Evolutionary conservation across 495 filamentous ascomycete species (phyloP).

Genomic region (Aspergillus ostianus): DNA sequence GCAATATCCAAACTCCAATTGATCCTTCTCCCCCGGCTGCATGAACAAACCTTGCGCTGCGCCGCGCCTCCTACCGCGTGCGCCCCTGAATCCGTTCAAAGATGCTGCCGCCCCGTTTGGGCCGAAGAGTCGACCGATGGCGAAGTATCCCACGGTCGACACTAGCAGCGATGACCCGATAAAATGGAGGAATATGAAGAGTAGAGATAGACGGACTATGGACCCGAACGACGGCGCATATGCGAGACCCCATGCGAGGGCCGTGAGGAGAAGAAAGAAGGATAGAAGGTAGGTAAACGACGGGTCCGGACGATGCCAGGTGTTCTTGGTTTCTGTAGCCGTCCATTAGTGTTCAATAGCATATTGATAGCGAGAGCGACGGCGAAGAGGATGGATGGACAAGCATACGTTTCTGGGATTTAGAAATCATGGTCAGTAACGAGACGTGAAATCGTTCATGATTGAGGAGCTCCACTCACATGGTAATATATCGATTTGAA

Average conservation of each 20-base stretch:
- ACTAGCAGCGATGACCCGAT: constrained; percentile 59
- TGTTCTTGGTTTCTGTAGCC: constrained; percentile 68
- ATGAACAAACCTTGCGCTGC: constrained; percentile 57
- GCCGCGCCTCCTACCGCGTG: constrained; percentile 46
- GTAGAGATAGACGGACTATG: constrained; percentile 57
- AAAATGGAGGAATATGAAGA: constrained; percentile 70
- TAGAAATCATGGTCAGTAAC: constrained; percentile 14
- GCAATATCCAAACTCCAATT: constrained; percentile 75
- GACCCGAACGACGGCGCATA: constrained; percentile 57
- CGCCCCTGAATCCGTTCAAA: constrained; percentile 41
- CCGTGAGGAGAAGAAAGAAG: constrained; percentile 70
- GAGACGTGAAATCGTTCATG: neutral
- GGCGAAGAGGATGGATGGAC: neutral
- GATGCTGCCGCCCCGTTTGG: constrained; percentile 46
- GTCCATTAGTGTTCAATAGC: neutral
- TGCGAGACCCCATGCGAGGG: constrained; percentile 70
- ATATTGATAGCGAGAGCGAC: neutral
- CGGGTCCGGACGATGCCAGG: constrained; percentile 73
- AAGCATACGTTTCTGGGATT: constrained; percentile 57
- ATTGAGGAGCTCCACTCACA: constrained; percentile 39
- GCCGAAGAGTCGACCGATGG: constrained; percentile 62
- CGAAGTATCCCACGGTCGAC: constrained; percentile 62
- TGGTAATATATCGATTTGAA: constrained; percentile 77
- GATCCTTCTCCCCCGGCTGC: constrained; percentile 53
- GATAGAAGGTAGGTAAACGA: constrained; percentile 77